Conservation (phyloP, 495 filamentous ascomycete species). For the Cercophora scortea region DNA sequence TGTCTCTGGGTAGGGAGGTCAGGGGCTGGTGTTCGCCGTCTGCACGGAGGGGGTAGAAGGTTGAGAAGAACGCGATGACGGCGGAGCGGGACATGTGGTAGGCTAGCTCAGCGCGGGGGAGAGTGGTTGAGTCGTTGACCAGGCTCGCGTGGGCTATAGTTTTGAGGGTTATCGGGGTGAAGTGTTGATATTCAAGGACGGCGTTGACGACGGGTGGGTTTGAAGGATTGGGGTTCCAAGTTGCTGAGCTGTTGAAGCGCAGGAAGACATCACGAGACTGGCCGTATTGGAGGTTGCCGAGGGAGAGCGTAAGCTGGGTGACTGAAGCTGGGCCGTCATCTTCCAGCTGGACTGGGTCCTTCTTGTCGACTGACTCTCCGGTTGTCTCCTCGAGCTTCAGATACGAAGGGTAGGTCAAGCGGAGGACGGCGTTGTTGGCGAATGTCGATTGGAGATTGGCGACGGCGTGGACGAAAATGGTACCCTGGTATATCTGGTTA, state of each 20-base stretch:
- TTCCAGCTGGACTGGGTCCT: conserved; percentile 9
- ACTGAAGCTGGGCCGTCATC: neutral
- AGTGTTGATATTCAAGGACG: conserved; percentile 23
- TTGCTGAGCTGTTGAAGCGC: conserved; percentile 2
- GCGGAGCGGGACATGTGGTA: conserved; percentile 37
- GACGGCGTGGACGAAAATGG: conserved; percentile 39
- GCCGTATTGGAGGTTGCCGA: conserved; percentile 38
- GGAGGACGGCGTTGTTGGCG: conserved; percentile 25
- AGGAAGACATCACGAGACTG: conserved; percentile 40
- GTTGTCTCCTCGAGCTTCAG: conserved; percentile 25
- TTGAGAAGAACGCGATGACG: conserved; percentile 30
- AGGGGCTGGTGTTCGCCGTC: conserved; percentile 22
- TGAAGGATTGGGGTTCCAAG: conserved; percentile 1
- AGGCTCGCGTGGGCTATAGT: neutral
- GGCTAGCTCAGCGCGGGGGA: conserved; percentile 13
- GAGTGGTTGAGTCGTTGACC: conserved; percentile 4
- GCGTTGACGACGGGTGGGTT: conserved; percentile 13
- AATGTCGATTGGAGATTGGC: conserved; percentile 40
- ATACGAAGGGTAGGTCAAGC: conserved; percentile 22
- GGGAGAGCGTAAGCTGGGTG: conserved; percentile 21
- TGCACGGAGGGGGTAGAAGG: conserved; percentile 17
- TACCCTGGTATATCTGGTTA: conserved; percentile 17
- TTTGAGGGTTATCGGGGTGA: conserved; percentile 3
- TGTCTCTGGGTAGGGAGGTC: neutral
- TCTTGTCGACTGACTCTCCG: conserved; percentile 22